Conservation (phyloP, 208 protist species). For the Balamuthia mandrillaris region DNA sequence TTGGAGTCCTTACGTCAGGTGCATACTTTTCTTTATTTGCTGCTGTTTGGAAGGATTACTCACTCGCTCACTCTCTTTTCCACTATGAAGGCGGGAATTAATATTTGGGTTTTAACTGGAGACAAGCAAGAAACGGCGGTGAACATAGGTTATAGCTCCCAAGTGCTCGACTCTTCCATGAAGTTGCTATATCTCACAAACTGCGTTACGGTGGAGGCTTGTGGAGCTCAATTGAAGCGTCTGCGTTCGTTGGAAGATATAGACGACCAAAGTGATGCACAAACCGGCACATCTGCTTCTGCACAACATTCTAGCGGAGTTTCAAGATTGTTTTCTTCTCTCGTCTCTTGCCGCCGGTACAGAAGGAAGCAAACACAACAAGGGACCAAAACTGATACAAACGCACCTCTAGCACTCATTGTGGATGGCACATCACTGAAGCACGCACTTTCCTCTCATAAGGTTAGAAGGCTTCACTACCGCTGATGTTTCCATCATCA, state of each 20-base stretch:
- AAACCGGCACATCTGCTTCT: slow-evolving; percentile 26
- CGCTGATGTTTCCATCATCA: no score
- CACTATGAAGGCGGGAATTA: slow-evolving; percentile 72
- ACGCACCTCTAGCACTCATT: background rate
- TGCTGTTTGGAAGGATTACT: background rate
- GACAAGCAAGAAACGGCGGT: slow-evolving; percentile 87
- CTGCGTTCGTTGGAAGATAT: no score
- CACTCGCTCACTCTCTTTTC: background rate
- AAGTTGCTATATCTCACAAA: no score
- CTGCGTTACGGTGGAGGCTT: no score
- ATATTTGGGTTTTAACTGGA: slow-evolving; percentile 94
- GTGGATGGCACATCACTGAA: background rate
- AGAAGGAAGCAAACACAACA: no score
- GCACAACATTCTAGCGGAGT: no score
- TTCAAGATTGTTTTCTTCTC: no score
- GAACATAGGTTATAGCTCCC: slow-evolving; percentile 52
- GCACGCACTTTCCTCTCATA: background rate
- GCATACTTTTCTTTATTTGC: background rate
- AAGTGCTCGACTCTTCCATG: slow-evolving; percentile 11
- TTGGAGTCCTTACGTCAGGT: slow-evolving; percentile 67
- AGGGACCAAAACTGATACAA: background rate
- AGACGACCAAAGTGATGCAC: no score
- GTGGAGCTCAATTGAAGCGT: no score
- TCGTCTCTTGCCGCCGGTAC: no score
- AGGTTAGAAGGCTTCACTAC: background rate